Evolutionary conservation across 208 protist species (phyloP).

Genomic region (Trypanosoma platydactyli): DNA sequence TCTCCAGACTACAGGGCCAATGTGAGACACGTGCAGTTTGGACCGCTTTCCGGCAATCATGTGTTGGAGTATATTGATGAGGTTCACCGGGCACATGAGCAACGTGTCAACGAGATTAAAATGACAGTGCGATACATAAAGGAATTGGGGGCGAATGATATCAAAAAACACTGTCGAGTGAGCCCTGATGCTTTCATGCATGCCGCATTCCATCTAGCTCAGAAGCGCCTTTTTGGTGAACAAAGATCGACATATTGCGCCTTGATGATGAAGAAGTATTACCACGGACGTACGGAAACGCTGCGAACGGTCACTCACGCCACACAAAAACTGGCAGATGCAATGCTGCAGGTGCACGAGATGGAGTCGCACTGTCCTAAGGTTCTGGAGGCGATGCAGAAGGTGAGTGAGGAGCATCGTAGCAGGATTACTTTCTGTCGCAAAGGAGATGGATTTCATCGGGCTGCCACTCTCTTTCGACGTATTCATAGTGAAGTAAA

Average conservation of each 20-base stretch:
- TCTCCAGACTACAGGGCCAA: neutral
- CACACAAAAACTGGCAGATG: slow-evolving; percentile 15
- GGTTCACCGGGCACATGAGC: slow-evolving; percentile 3
- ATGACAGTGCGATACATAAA: slow-evolving; percentile 20
- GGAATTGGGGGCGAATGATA: slow-evolving; percentile 24
- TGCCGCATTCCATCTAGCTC: slow-evolving; percentile 28
- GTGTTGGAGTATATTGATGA: slow-evolving; percentile 11
- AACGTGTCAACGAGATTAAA: slow-evolving; percentile 3
- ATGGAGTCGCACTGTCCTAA: slow-evolving; percentile 2
- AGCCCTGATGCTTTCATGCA: slow-evolving; percentile 35
- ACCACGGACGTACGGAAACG: slow-evolving; percentile 27
- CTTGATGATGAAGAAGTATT: slow-evolving; percentile 29
- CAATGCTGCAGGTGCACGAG: slow-evolving; percentile 3
- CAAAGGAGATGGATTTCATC: slow-evolving; percentile 24
- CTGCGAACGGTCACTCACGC: slow-evolving; percentile 21
- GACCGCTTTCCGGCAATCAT: neutral
- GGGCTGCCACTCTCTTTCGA: slow-evolving; percentile 9
- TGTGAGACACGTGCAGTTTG: slow-evolving; percentile 16
- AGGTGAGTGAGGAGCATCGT: slow-evolving; percentile 15
- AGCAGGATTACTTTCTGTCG: slow-evolving; percentile 14
- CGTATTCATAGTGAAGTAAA: slow-evolving; percentile 17
- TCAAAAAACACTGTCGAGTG: slow-evolving; percentile 25
- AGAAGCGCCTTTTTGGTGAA: slow-evolving; percentile 28
- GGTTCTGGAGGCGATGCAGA: slow-evolving; percentile 10
- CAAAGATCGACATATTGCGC: slow-evolving; percentile 31